Conservation (phyloP, 2,329 filamentous ascomycete species). For the Ceratocystis eucalypticola region DNA sequence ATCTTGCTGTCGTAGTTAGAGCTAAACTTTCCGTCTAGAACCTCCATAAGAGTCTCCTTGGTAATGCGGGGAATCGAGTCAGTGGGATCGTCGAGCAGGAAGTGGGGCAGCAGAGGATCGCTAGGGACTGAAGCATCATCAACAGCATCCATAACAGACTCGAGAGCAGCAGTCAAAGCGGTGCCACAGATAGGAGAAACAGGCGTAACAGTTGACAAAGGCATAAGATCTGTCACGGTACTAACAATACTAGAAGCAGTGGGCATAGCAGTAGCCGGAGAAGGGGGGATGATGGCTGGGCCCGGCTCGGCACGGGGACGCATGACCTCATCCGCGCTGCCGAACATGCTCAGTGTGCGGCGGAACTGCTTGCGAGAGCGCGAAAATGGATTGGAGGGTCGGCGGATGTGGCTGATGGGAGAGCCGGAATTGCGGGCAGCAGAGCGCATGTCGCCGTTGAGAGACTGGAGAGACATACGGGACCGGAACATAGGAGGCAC, state of each 20-base stretch:
- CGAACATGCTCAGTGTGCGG: slow-evolving; percentile 94
- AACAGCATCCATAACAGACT: slow-evolving; percentile 63
- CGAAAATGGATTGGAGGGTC: slow-evolving; percentile 55
- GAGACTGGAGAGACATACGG: slow-evolving; percentile 21
- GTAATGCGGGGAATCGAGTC: slow-evolving; percentile 83
- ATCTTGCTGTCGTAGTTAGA: slow-evolving; percentile 65
- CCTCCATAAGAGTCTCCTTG: slow-evolving; percentile 66
- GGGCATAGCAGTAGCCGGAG: background rate
- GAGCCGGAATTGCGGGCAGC: slow-evolving; percentile 39
- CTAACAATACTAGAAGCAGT: background rate
- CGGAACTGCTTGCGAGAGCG: slow-evolving; percentile 80
- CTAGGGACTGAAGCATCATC: slow-evolving; percentile 49
- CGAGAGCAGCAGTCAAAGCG: slow-evolving; percentile 36
- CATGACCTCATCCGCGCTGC: slow-evolving; percentile 77
- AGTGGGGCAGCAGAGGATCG: slow-evolving; percentile 67
- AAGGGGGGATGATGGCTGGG: slow-evolving; percentile 22
- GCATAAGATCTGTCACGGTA: background rate
- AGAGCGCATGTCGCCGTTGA: slow-evolving; percentile 11
- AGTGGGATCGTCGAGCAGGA: slow-evolving; percentile 62
- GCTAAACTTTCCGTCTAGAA: slow-evolving; percentile 74
- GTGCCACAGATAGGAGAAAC: slow-evolving; percentile 24
- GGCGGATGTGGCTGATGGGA: slow-evolving; percentile 59
- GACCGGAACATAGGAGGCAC: slow-evolving; percentile 38
- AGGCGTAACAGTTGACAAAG: background rate
- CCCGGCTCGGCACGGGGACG: slow-evolving; percentile 47